A percentile compares a stretch with the other conserved stretches of the same genome.
Conservation (phyloP, 1,139 yeast genomes). For the Yamadazyma sp. region DNA sequence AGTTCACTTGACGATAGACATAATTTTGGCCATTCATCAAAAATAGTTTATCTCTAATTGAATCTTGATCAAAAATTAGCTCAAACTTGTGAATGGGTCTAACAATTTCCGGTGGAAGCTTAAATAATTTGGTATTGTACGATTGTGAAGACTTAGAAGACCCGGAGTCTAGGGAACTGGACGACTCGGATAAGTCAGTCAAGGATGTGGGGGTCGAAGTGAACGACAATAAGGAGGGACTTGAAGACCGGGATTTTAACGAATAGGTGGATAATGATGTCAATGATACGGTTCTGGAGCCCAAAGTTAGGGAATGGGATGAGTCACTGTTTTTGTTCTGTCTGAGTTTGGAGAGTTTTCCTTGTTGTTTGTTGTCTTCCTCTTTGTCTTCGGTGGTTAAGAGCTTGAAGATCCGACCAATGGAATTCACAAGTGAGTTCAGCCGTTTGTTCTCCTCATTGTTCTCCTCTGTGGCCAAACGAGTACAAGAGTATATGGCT, state of each 20-base stretch:
- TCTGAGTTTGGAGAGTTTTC: background rate
- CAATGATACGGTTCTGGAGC: slow-evolving; percentile 32
- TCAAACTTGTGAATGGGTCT: slow-evolving; percentile 52
- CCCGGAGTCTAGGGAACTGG: slow-evolving; percentile 9
- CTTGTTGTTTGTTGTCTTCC: background rate
- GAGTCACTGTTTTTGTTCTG: background rate
- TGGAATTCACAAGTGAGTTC: slow-evolving; percentile 35
- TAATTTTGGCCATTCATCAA: slow-evolving; percentile 19
- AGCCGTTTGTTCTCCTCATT: slow-evolving; percentile 17
- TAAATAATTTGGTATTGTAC: slow-evolving; percentile 20
- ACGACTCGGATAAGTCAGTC: slow-evolving; percentile 32
- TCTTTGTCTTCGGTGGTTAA: slow-evolving; percentile 40
- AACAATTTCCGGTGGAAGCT: slow-evolving; percentile 46
- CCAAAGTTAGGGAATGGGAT: slow-evolving; percentile 2
- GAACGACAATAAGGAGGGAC: slow-evolving; percentile 46
- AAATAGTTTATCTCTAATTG: slow-evolving; percentile 34
- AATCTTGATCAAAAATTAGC: slow-evolving; percentile 43
- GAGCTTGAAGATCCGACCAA: slow-evolving; percentile 40
- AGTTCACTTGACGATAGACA: slow-evolving; percentile 7
- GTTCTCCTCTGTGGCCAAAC: slow-evolving; percentile 24
- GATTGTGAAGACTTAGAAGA: slow-evolving; percentile 4
- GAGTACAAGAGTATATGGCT: slow-evolving; percentile 61
- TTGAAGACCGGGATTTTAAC: slow-evolving; percentile 39
- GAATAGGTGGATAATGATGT: slow-evolving; percentile 41
- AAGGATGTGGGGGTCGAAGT: slow-evolving; percentile 41